phyloP scores from a whole-genome alignment of 768 basidiomycete species.

The Kwoniella bestiolae region DNA sequence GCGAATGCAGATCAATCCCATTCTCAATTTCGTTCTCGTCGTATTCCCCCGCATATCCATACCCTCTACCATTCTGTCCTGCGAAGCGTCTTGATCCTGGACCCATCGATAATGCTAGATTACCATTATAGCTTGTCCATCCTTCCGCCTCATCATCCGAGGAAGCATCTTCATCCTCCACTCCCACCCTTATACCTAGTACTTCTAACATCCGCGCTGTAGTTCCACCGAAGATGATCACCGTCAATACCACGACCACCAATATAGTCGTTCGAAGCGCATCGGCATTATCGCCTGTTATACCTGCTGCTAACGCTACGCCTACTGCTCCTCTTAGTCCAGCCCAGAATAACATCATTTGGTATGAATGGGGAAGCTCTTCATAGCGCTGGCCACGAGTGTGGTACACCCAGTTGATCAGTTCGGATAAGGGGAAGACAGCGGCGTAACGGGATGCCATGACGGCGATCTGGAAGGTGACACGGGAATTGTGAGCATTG shows the following conservation, averaged over 20 bases:
- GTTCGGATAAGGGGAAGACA: constrained; percentile 91
- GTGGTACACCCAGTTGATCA: constrained; percentile 88
- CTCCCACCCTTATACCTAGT: constrained; percentile 91
- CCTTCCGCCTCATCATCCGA: constrained; percentile 59
- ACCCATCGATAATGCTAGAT: constrained; percentile 46
- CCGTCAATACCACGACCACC: constrained; percentile 92
- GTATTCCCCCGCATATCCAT: constrained; percentile 40
- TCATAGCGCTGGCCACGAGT: constrained; percentile 86
- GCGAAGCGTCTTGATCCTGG: constrained; percentile 48
- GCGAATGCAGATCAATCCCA: constrained; percentile 35
- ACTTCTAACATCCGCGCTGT: constrained; percentile 95
- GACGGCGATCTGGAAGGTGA: constrained; percentile 67
- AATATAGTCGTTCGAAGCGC: constrained; percentile 91
- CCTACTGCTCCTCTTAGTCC: constrained; percentile 95
- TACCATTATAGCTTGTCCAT: constrained; percentile 48
- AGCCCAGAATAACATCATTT: constrained; percentile 99
- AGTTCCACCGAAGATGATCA: constrained; percentile 94
- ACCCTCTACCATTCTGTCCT: constrained; percentile 43
- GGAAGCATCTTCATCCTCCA: constrained; percentile 84
- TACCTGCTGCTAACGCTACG: constrained; percentile 93
- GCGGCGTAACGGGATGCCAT: constrained; percentile 93
- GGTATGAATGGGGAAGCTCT: constrained; percentile 94
- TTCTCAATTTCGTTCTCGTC: constrained; percentile 41
- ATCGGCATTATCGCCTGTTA: constrained; percentile 89
- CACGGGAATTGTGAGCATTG: background rate